Evolutionary conservation across 441 rosid genomes (phyloP).

Genomic region (Metrosideros polymorpha): DNA sequence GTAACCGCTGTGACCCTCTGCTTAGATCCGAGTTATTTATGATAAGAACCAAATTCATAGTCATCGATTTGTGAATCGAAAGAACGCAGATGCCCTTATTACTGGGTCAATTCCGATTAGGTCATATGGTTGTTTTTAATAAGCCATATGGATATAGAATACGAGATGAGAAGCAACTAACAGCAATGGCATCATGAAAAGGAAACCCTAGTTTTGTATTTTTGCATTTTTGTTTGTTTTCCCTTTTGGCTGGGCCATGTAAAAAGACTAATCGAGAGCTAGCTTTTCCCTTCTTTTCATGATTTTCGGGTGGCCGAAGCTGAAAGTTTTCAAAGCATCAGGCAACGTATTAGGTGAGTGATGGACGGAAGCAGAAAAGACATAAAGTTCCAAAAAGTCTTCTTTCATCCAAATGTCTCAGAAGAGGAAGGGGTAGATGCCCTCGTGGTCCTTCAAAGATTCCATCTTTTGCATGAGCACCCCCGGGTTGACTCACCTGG

Average conservation of each 20-base stretch:
- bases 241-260: background rate
- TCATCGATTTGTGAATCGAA: background rate
- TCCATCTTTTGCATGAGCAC: background rate
- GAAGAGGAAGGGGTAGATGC: background rate
- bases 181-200: background rate
- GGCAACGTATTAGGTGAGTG: background rate
- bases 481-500: background rate
- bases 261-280: background rate
- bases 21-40: background rate
- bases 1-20: background rate
- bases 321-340: background rate
- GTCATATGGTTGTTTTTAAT: too few species aligned
- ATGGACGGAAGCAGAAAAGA: background rate
- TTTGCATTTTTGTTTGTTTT: background rate
- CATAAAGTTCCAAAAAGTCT: background rate
- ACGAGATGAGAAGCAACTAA: background rate
- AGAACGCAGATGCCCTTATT: background rate
- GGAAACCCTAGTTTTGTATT: background rate
- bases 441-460: background rate
- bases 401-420: background rate
- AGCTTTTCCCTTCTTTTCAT: accelerated
- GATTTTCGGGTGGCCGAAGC: background rate
- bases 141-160: background rate
- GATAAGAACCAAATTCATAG: background rate
- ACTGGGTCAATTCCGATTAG: background rate